phyloP scores from a whole-genome alignment of 2,329 filamentous ascomycete genomes.

The Alternaria brassicicola region DNA sequence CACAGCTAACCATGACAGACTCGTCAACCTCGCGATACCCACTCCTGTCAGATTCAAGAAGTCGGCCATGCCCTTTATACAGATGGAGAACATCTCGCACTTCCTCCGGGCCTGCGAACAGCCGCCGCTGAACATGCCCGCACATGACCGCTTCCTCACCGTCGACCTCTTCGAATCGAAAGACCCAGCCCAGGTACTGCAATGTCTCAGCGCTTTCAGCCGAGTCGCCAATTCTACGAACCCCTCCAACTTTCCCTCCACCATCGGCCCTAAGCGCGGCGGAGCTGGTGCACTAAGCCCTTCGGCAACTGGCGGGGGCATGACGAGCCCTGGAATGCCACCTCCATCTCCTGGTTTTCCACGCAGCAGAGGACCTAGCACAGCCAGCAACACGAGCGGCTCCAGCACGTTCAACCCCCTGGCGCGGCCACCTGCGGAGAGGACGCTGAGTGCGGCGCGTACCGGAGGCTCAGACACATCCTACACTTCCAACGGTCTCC shows the following conservation, averaged over 20 bases:
- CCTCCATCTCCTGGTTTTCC: constrained; percentile 40
- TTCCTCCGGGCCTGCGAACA: constrained; percentile 88
- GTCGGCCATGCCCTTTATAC: constrained; percentile 95
- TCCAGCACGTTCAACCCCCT: constrained; percentile 55
- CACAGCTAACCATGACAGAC: constrained; percentile 56
- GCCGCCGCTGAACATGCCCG: constrained; percentile 82
- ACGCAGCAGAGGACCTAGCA: constrained; percentile 55
- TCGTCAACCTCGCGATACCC: constrained; percentile 80
- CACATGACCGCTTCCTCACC: constrained; percentile 95
- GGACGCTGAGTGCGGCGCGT: constrained; percentile 54
- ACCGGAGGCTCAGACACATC: constrained; percentile 65
- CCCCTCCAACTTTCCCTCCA: constrained; percentile 73
- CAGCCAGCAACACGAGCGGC: constrained; percentile 45
- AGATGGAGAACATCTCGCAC: constrained; percentile 99
- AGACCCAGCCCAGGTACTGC: constrained; percentile 92
- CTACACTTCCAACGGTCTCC: constrained; percentile 56
- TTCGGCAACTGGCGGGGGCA: constrained; percentile 36
- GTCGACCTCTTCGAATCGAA: constrained; percentile 96
- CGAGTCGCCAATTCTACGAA: constrained; percentile 78
- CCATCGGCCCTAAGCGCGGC: constrained; percentile 75
- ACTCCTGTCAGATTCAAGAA: constrained; percentile 87
- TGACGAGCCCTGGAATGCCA: constrained; percentile 31
- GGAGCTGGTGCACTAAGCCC: constrained; percentile 52
- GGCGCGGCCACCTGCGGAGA: constrained; percentile 39
- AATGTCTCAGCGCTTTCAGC: constrained; percentile 91